phyloP scores from a whole-genome alignment of 176 grass and related monocot genomes.

The Coix lacrymajobi region DNA sequence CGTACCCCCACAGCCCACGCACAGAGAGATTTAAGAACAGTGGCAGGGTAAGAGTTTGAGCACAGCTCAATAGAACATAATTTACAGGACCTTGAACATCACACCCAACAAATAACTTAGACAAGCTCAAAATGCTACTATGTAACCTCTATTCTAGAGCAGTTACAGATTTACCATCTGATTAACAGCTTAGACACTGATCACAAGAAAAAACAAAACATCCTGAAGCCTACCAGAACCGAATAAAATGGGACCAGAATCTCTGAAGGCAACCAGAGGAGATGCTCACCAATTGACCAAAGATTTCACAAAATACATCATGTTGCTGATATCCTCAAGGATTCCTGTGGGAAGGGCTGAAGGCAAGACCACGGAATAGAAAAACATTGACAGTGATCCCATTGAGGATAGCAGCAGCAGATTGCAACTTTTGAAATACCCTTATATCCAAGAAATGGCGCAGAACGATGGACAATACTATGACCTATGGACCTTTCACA shows the following conservation, averaged over 20 bases:
- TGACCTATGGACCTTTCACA: conserved; percentile 55
- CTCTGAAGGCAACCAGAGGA: background rate
- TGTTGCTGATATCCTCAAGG: conserved; percentile 48
- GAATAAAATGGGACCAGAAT: background rate
- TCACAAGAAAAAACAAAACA: background rate
- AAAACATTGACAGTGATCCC: conserved; percentile 24
- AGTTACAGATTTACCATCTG: conserved; percentile 26
- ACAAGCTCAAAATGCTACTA: conserved; percentile 32
- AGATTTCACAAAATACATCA: conserved; percentile 29
- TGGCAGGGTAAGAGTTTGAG: background rate
- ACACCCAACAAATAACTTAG: background rate
- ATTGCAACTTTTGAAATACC: conserved; percentile 18
- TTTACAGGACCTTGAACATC: conserved; percentile 29
- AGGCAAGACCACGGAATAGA: background rate
- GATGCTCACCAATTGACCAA: conserved; percentile 17
- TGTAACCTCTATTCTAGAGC: conserved; percentile 28
- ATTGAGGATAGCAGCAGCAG: conserved; percentile 46
- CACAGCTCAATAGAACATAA: conserved; percentile 3
- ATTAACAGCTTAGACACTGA: background rate
- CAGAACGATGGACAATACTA: background rate
- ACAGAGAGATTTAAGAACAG: background rate
- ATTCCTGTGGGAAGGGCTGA: conserved; percentile 18
- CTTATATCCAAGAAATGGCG: background rate
- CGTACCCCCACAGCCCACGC: background rate
- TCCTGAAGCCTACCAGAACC: background rate